Base-by-base conservation (phyloP, 495 filamentous ascomycete genomes). In the Rhypophila decipiens region DNA sequence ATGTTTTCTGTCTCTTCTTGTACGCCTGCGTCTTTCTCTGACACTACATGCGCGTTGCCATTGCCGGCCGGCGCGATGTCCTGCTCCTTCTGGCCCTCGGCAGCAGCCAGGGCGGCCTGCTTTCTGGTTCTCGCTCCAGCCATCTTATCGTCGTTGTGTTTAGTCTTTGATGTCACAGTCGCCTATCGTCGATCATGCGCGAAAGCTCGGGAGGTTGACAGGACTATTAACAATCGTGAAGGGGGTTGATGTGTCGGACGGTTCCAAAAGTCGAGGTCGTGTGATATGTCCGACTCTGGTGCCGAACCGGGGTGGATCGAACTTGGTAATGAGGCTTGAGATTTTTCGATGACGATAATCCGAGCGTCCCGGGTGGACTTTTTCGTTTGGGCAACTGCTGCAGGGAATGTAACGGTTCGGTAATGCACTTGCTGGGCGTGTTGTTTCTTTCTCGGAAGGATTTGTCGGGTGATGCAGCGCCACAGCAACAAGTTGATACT, bases 1-100 rank as follows among this genome's bases (percentile, higher is more conserved):
- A 98, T 86, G 65, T 96, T 96, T 72, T 96, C 20, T 18, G 12
- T 44, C 24, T 40, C 10, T 36, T 19, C 36, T 36, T 37, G 22
- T 21, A 17, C 36, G 18, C 47, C 47, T 31, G 7, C 27, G 13
- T 31, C 27, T 17, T 35, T 36, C 27, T 17, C 44, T 15, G 56
- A 38, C 13, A 45, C 59, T 23, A 37, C 37, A 24, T 57, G 50
- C 22, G 49, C 51, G 21, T 59, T 54, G 46, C 55, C 60, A 42
- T 67, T 66, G 38, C 46, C 66, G 34, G 58, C 60, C n/a, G 43
- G 42, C 20, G 36, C 27, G 33, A 31, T 23, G 4, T 39, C 9
- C 20, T 44, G 15, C 13, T 22, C 20, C 19, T 58, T 43, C 23
- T 45, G 42, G 10, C 36, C 46, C 13, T 24, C 48, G 2, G 54